These are phyloP conservation scores for Neoarthrinium moseri DNA, from an alignment of 2,329 filamentous ascomycete genomes.

Conservation along the genomic window DNA sequence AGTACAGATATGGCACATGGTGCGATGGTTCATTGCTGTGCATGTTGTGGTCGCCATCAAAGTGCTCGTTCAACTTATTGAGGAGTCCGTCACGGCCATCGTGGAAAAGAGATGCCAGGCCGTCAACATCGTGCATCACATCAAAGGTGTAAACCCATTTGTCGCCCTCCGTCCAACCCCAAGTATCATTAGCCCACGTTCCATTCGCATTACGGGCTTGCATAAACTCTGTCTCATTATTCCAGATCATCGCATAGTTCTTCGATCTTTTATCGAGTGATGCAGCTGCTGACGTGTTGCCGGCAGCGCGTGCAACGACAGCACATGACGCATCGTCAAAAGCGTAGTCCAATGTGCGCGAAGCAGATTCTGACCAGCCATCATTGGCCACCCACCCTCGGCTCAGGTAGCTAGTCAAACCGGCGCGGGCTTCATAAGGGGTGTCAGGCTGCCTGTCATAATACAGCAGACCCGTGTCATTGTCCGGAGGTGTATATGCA, in stretches of 20 bases:
- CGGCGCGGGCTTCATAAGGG: conserved; percentile 43
- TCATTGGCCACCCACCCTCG: conserved; percentile 47
- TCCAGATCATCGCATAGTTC: conserved; percentile 42
- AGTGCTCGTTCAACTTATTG: conserved; percentile 41
- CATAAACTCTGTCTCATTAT: conserved; percentile 43
- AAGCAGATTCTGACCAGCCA: conserved; percentile 43
- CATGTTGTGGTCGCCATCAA: conserved; percentile 42
- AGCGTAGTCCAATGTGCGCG: conserved; percentile 45
- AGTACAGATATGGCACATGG: conserved; percentile 45
- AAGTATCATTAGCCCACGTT: conserved; percentile 39
- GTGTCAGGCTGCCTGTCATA: conserved; percentile 45
- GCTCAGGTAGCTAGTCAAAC: conserved; percentile 40
- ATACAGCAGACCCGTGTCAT: conserved; percentile 42
- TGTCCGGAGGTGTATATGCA: conserved; percentile 41
- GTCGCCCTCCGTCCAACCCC: conserved; percentile 49
- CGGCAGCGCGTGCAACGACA: conserved; percentile 36
- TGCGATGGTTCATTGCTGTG: conserved; percentile 47
- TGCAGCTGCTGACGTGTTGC: conserved; percentile 27
- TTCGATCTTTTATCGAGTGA: conserved; percentile 33
- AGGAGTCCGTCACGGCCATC: conserved; percentile 34
- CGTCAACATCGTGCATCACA: conserved; percentile 43
- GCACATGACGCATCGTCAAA: conserved; percentile 45
- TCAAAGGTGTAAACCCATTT: conserved; percentile 51
- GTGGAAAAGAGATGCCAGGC: conserved; percentile 38
- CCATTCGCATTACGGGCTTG: conserved; percentile 45